These are phyloP conservation scores for Psilocybe cyanescens DNA, from an alignment of 768 basidiomycete species.

Conservation along the genomic window DNA sequence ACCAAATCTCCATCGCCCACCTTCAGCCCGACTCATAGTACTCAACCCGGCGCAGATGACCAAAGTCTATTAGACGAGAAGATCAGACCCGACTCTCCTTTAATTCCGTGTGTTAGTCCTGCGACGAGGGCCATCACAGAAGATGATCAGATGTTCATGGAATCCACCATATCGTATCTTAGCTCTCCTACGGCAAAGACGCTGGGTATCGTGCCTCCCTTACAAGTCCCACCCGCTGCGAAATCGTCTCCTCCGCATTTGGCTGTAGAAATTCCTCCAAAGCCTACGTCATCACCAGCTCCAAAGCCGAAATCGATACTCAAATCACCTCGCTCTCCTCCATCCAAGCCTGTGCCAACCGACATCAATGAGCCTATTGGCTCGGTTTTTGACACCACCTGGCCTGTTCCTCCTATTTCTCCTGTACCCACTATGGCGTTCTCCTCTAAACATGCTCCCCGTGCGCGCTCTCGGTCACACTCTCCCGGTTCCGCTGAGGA, in stretches of 20 bases:
- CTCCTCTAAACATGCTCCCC: conserved; percentile 7
- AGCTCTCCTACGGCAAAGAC: conserved; percentile 46
- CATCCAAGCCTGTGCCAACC: too few relatives aligned
- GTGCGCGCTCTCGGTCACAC: conserved; percentile 19
- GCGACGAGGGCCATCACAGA: conserved; percentile 25
- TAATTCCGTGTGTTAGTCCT: conserved; percentile 23
- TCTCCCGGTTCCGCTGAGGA: conserved; percentile 25
- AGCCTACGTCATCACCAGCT: too few relatives aligned
- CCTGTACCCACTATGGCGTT: conserved; percentile 24
- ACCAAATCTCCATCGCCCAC: not conserved
- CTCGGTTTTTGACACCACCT: conserved; percentile 32
- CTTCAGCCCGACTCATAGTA: not conserved
- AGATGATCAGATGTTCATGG: conserved; percentile 46
- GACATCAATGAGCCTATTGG: conserved; percentile 25
- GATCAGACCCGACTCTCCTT: conserved; percentile 22
- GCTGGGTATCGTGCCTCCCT: conserved; percentile 39
- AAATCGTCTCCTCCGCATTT: too few relatives aligned
- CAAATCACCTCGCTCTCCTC: too few relatives aligned
- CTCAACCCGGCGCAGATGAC: conserved; percentile 5
- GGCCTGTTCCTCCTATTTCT: conserved; percentile 40
- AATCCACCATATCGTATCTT: conserved; percentile 48
- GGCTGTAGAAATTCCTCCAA: too few relatives aligned
- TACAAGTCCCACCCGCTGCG: conserved; percentile 9
- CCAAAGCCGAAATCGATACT: too few relatives aligned
- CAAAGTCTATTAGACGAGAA: conserved; percentile 15